Evolutionary conservation across 169 alveolate genomes (phyloP).

Genomic region (Eimeria tenella): DNA sequence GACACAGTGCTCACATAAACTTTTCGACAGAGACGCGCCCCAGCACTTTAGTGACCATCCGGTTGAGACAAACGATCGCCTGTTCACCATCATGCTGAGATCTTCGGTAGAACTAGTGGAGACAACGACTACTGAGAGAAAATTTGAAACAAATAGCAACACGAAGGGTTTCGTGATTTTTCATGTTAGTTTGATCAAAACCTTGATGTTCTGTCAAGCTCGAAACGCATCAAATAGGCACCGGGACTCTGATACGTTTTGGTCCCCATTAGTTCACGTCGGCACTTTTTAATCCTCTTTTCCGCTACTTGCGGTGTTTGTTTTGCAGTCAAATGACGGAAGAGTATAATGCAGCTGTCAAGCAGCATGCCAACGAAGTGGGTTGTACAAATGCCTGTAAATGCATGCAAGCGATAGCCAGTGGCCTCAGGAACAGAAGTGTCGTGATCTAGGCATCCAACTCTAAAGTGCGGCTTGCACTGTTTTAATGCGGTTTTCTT

Average conservation of each 20-base stretch:
- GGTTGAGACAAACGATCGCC: background rate
- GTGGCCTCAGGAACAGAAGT: background rate
- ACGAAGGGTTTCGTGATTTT: background rate
- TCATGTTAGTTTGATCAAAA: too few relatives aligned
- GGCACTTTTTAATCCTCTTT: too few relatives aligned
- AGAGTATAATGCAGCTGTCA: conserved; percentile 34
- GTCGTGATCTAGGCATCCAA: background rate
- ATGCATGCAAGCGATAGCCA: too few relatives aligned
- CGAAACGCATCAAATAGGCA: too few relatives aligned
- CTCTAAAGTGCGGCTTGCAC: background rate
- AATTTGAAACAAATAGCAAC: background rate
- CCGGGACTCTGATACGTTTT: too few relatives aligned
- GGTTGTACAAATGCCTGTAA: background rate
- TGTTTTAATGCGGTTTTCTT: background rate
- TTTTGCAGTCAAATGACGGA: conserved; percentile 54
- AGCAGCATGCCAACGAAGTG: conserved; percentile 62
- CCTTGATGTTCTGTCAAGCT: too few relatives aligned
- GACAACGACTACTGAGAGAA: background rate
- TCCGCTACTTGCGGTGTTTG: background rate
- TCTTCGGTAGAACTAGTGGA: background rate
- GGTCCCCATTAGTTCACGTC: background rate
- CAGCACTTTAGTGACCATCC: too few relatives aligned
- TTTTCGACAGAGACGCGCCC: too few relatives aligned
- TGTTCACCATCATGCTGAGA: background rate
- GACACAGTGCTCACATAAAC: background rate